Evolutionary conservation across 768 basidiomycete genomes (phyloP).

Genomic region (Lepiota venenata): DNA sequence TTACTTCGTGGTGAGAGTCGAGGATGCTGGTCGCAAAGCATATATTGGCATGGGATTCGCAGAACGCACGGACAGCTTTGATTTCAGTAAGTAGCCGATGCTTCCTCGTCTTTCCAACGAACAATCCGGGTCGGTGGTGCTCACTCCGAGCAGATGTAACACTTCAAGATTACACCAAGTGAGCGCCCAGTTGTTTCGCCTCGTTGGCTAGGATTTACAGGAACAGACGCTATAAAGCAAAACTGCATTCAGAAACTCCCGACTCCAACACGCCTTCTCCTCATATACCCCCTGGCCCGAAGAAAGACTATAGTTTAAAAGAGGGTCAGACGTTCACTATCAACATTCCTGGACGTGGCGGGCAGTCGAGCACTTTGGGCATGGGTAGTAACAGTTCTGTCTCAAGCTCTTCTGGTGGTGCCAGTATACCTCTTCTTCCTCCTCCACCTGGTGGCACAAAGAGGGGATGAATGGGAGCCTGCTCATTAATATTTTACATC

Average conservation of each 20-base stretch:
- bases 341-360: slow-evolving; percentile 76
- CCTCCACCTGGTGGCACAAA: slow-evolving; percentile 74
- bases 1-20: slow-evolving; percentile 91
- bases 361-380: slow-evolving; percentile 37
- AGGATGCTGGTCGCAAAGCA: slow-evolving; percentile 83
- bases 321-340: slow-evolving; percentile 96
- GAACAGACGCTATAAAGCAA: slow-evolving; percentile 59
- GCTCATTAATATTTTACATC: too few relatives aligned
- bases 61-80: slow-evolving; percentile 86
- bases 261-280: slow-evolving; percentile 52
- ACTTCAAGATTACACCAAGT: slow-evolving; percentile 86
- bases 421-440: slow-evolving; percentile 68
- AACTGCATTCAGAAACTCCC: slow-evolving; percentile 47
- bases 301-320: slow-evolving; percentile 92
- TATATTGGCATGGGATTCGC: slow-evolving; percentile 94
- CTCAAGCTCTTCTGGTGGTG: slow-evolving; percentile 24
- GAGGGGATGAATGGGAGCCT: slow-evolving; percentile 29
- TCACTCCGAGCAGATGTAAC: slow-evolving; percentile 58
- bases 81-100: slow-evolving; percentile 66
- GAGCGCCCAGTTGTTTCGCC: slow-evolving; percentile 13
- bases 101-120: background rate
- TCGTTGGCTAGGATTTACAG: slow-evolving; percentile 10
- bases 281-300: slow-evolving; percentile 71
- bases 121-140: background rate
- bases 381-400: slow-evolving; percentile 20